Conservation (phyloP, 2,329 filamentous ascomycete species). For the Zymoseptoria pseudotritici region DNA sequence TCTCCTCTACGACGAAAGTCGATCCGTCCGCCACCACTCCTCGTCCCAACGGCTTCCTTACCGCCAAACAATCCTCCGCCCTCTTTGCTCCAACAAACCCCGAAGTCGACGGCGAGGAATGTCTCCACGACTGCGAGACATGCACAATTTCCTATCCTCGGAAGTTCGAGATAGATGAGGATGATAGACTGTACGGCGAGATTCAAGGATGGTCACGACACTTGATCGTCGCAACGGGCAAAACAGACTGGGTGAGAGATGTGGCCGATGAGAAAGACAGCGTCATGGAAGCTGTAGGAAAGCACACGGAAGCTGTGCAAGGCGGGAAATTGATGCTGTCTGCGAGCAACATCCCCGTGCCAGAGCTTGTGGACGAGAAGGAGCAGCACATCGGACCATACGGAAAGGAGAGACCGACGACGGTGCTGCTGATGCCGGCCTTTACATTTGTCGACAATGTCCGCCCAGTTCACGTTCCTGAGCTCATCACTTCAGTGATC, state of each 20-base stretch:
- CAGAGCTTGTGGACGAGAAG: slow-evolving; percentile 53
- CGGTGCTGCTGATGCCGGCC: slow-evolving; percentile 73
- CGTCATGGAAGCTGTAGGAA: slow-evolving; percentile 48
- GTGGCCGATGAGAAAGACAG: slow-evolving; percentile 73
- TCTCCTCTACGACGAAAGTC: slow-evolving; percentile 21
- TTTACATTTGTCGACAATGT: slow-evolving; percentile 80
- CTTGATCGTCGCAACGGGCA: slow-evolving; percentile 86
- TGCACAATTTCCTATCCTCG: slow-evolving; percentile 76
- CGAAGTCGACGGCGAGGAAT: slow-evolving; percentile 79
- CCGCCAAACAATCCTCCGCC: slow-evolving; percentile 39
- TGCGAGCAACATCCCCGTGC: slow-evolving; percentile 82
- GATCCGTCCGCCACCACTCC: slow-evolving; percentile 17
- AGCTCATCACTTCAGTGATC: slow-evolving; percentile 64
- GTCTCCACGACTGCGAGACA: slow-evolving; percentile 74
- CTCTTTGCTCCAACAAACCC: slow-evolving; percentile 71
- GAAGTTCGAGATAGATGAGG: slow-evolving; percentile 63
- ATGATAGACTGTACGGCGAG: slow-evolving; percentile 73
- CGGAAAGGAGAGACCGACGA: slow-evolving; percentile 61
- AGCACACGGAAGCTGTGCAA: slow-evolving; percentile 23
- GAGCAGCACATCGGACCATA: slow-evolving; percentile 43
- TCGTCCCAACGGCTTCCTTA: slow-evolving; percentile 38
- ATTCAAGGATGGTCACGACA: slow-evolving; percentile 86
- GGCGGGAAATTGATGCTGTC: slow-evolving; percentile 72
- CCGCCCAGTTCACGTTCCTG: slow-evolving; percentile 63
- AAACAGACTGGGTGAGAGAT: slow-evolving; percentile 88